Conservation (phyloP, 1,284 basidiomycete genomes). For the Boletus chippewaensis region DNA sequence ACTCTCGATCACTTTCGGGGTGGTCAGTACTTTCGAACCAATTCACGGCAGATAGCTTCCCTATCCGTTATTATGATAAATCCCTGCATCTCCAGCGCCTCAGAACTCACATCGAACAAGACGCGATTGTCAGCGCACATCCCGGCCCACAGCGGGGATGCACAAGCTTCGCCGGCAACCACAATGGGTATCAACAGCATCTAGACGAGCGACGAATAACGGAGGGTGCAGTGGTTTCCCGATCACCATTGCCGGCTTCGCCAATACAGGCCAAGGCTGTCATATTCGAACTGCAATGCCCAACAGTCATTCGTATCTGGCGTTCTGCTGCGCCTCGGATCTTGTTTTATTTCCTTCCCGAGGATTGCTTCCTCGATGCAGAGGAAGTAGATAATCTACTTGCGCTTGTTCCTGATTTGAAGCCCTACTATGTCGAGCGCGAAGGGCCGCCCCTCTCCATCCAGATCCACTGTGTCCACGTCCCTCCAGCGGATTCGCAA, state of each 20-base stretch:
- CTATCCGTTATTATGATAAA: not conserved
- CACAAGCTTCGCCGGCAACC: too few species aligned
- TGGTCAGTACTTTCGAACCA: not conserved
- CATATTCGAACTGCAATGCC: constrained; percentile 8
- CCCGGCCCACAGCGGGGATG: not conserved
- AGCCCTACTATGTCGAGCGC: not conserved
- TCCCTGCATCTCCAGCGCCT: not conserved
- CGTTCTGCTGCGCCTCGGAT: not conserved
- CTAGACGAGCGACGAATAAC: not conserved
- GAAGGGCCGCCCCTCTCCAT: not conserved
- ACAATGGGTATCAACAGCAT: not conserved
- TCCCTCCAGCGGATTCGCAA: not conserved
- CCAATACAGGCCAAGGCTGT: not conserved
- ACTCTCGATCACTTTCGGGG: not conserved
- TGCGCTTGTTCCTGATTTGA: not conserved
- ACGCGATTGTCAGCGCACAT: not conserved
- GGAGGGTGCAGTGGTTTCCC: not conserved
- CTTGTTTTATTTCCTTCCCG: not conserved
- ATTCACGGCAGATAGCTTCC: not conserved
- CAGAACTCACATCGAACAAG: not conserved
- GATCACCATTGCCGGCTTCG: not conserved
- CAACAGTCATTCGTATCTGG: not conserved
- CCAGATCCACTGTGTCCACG: not conserved
- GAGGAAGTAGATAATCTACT: not conserved
- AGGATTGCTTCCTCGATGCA: not conserved